Conservation (phyloP, 495 filamentous ascomycete genomes). For the Hypoxylon cercidicola region DNA sequence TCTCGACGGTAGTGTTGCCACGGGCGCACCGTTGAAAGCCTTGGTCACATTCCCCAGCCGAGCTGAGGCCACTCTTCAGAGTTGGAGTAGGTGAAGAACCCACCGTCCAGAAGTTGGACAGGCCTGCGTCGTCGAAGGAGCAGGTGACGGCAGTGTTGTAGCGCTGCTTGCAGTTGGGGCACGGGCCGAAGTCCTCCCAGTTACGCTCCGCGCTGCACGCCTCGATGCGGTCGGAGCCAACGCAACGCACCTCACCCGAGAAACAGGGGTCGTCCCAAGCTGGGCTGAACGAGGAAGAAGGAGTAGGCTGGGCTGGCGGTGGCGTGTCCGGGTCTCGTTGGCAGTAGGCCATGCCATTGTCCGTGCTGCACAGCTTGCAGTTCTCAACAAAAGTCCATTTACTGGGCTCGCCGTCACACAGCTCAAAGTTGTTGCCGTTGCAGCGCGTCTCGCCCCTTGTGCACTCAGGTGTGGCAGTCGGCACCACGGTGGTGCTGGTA, state of each 20-base stretch:
- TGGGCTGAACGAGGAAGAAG: not conserved
- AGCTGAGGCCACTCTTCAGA: not conserved
- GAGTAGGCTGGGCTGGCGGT: not conserved
- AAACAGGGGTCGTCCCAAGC: slow-evolving; percentile 13
- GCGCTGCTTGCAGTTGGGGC: slow-evolving; percentile 30
- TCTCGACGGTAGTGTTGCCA: not conserved
- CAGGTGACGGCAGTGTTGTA: slow-evolving; percentile 31
- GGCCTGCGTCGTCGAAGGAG: slow-evolving; percentile 1
- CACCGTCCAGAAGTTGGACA: not conserved
- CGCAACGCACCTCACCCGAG: slow-evolving; percentile 25
- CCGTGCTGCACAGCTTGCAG: slow-evolving; percentile 8
- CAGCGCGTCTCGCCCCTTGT: slow-evolving; percentile 3
- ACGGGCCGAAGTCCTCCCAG: slow-evolving; percentile 32
- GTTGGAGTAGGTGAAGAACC: not conserved
- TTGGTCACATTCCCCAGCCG: not conserved
- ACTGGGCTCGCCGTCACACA: not conserved
- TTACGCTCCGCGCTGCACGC: slow-evolving; percentile 10
- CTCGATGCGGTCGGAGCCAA: slow-evolving; percentile 10
- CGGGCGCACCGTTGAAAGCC: slow-evolving; percentile 11
- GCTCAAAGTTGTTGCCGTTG: slow-evolving; percentile 2
- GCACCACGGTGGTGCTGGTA: not conserved
- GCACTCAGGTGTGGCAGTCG: slow-evolving; percentile 2
- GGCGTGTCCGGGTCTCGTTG: not conserved
- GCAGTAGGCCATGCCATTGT: slow-evolving; percentile 4
- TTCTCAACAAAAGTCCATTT: not conserved